phyloP scores from a whole-genome alignment of 768 basidiomycete genomes.

The Podaxis sp. region DNA sequence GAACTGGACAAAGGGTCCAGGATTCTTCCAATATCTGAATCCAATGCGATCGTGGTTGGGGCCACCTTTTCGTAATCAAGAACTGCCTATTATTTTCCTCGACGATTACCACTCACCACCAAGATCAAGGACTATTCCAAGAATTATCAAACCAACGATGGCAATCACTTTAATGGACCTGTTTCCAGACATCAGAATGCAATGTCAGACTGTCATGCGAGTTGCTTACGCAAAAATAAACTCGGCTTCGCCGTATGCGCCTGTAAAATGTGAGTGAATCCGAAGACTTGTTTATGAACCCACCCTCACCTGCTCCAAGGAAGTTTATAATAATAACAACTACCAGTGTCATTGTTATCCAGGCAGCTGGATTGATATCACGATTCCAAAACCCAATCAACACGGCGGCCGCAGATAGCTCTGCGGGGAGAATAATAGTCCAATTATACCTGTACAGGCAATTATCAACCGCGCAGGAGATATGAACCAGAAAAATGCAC shows the following conservation, averaged over 20 bases:
- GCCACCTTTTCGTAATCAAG: constrained; percentile 47
- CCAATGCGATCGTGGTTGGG: constrained; percentile 74
- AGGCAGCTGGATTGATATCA: constrained; percentile 61
- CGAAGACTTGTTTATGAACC: not conserved
- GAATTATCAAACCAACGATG: constrained; percentile 67
- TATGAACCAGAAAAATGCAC: not conserved
- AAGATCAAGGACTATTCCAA: constrained; percentile 77
- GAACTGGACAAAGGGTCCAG: constrained; percentile 85
- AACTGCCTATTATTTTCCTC: no score
- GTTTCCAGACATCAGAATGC: constrained; percentile 11
- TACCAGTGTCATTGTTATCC: constrained; percentile 75
- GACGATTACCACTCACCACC: constrained; percentile 43
- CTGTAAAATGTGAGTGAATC: constrained; percentile 21
- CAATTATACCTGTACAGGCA: constrained; percentile 46
- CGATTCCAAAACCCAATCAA: constrained; percentile 73
- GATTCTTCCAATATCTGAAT: constrained; percentile 82
- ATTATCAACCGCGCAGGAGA: constrained; percentile 27
- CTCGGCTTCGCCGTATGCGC: constrained; percentile 82
- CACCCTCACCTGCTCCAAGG: constrained; percentile 55
- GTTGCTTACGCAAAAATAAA: constrained; percentile 75
- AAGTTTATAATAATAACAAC: constrained; percentile 78
- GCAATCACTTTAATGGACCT: constrained; percentile 89
- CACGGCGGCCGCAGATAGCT: constrained; percentile 72
- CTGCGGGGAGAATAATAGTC: constrained; percentile 68
- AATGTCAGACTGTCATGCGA: not conserved